These are phyloP conservation scores for Fusarium acutatum DNA, from an alignment of 2,329 filamentous ascomycete genomes.

Conservation along the genomic window DNA sequence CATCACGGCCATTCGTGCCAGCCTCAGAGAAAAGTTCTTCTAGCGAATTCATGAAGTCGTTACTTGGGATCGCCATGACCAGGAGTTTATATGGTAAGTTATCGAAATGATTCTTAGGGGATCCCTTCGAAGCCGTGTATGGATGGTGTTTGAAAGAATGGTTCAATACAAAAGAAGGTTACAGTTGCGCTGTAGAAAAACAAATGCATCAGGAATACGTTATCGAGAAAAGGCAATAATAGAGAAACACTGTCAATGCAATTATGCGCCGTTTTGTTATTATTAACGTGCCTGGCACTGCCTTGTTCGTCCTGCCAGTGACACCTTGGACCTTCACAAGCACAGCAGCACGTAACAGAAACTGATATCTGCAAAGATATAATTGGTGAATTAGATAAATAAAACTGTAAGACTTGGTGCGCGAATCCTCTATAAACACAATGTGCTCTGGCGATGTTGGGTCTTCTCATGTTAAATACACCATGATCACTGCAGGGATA, in stretches of 20 bases:
- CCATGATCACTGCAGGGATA: neutral
- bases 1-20: neutral
- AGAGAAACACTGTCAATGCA: neutral
- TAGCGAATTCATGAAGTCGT: conserved; percentile 29
- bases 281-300: neutral
- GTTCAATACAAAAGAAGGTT: neutral
- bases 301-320: neutral
- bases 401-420: neutral
- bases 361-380: neutral
- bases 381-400: neutral
- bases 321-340: neutral
- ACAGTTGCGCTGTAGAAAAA: neutral
- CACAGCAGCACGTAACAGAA: neutral
- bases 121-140: neutral
- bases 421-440: neutral
- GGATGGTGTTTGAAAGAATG: neutral
- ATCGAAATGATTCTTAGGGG: neutral
- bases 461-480: neutral
- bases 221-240: neutral
- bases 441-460: neutral
- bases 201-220: neutral
- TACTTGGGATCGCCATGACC: neutral
- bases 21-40: conserved; percentile 33
- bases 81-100: neutral
- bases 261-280: neutral